These are phyloP conservation scores for Cystofilobasidium bisporidii DNA, from an alignment of 768 basidiomycete genomes.

Conservation along the genomic window DNA sequence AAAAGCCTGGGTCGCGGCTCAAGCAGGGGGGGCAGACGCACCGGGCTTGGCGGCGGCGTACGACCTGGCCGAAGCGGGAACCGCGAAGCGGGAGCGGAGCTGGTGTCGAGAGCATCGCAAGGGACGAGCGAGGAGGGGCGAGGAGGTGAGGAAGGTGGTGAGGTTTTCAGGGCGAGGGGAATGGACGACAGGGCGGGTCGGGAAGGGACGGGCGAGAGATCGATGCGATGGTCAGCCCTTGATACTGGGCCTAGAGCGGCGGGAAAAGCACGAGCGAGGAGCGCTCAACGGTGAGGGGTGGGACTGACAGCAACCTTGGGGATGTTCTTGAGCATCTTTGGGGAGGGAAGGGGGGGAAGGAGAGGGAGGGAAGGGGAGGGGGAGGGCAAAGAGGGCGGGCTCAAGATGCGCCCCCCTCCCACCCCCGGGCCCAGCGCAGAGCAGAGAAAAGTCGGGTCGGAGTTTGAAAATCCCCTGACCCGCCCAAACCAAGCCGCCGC, in stretches of 20 bases:
- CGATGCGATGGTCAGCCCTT: conserved; percentile 3
- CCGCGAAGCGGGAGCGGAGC: conserved; percentile 39
- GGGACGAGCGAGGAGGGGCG: neutral
- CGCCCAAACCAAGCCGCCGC: too few relatives aligned
- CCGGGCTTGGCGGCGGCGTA: conserved; percentile 99
- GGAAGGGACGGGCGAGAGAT: conserved; percentile 1
- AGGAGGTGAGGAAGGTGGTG: neutral
- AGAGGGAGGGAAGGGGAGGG: conserved; percentile 10
- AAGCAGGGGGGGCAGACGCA: conserved; percentile 48
- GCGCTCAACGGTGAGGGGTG: conserved; percentile 30
- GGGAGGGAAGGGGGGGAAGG: conserved; percentile 45
- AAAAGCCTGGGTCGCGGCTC: neutral
- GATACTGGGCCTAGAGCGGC: neutral
- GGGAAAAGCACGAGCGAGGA: neutral
- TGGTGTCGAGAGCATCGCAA: conserved; percentile 17
- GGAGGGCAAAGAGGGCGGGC: too few relatives aligned
- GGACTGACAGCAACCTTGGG: conserved; percentile 35
- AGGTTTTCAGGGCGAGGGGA: neutral
- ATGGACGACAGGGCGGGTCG: neutral
- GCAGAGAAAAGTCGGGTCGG: neutral
- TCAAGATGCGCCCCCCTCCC: too few relatives aligned
- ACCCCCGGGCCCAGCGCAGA: too few relatives aligned
- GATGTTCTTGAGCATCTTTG: conserved; percentile 37
- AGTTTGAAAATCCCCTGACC: too few relatives aligned
- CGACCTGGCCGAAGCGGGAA: conserved; percentile 48